Base-by-base conservation (phyloP, 2,329 filamentous ascomycete species). In the Pseudogymnoascus sp. region DNA sequence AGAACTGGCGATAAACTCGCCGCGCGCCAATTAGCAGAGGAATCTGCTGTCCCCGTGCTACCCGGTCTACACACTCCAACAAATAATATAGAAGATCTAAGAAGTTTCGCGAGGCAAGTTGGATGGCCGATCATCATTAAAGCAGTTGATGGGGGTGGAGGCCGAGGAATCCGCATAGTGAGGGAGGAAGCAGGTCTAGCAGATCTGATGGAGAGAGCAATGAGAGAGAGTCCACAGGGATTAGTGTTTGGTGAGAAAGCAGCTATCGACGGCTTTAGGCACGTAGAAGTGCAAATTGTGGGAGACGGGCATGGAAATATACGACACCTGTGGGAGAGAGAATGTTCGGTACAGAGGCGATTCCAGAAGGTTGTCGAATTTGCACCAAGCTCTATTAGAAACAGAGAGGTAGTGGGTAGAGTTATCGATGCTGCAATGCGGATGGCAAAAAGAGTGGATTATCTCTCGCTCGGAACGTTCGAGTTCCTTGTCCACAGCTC, bases 331-430 rank as follows among this genome's bases (percentile, higher is more conserved):
- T 85, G 86, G 9, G 86, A 89, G 69, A 77, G 87, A 36, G 87
- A 90, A 66, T 89, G 87, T 69, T 86, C 83, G 0, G 82, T 89
- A 3, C 87, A 89, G 70, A 75, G 87, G 56, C 77, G 87, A 16
- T 85, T 89, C 69, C 87, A 89, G 69, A 89, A 90, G 68, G 84
- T 89, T 25, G 82, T 90, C 14, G 87, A 89, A 68, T 88, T 90
- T 70, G 87, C 82, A 11, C 88, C 88, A 0, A 85, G 83, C 65
- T 86, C 85, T 0, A 87, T 87, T 65, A 76, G 84, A 2, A 75
- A 84, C 67, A 74, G 84, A 0, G 73, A 65, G 25, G 61, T 68
- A 14, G 68, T 72, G 2, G 67, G 70, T 1, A 67, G 70, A 1
- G 68, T 79, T 12, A 72, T 77, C 1, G 65, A 72, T 21, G 78